Evolutionary conservation across 148 eudicot genomes (phyloP), one percentile per base, ranked within the genome.

Genomic region (Chenopodium suecicum): DNA sequence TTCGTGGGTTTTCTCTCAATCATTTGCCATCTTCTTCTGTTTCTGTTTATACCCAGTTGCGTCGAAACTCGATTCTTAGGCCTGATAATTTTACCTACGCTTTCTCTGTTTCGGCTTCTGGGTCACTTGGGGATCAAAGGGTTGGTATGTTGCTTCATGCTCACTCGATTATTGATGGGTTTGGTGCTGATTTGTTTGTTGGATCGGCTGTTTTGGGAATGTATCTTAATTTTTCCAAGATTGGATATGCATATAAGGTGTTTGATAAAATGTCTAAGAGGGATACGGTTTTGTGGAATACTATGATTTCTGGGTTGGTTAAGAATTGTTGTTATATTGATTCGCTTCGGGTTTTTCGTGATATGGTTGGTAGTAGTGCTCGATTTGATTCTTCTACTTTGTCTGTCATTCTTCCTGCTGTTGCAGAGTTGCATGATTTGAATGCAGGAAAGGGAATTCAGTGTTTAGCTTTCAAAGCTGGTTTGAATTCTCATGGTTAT

Each of bases 221-320:
- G 91, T 94, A 90, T 27, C 78, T 89, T 17, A 83, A 69, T 31
- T 88, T 85, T 78, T 82, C 82, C 17, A 83, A 64, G 64, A 82
- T 86, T 31, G 85, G 77, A 12, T 67, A 52, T 58, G 95, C 98
- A 7, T 74, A 79, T 17, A 90, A 88, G 78, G 86, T 94, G 95
- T 94, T 93, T 46, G 97, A 88, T 83, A 74, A 37, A 88, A 89
- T 91, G 78, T 67, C 88, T 80, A 72, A 90, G 8, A 85, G 83
- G 37, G 98, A 95, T 83, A 82, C 93, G 12, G 93, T 91, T 83
- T 77, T 91, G 82, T 93, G 98, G 93, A 95, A 93, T 66, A 90
- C 95, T 2, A 84, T 94, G 89, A 58, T 92, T 48, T 92, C 97
- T 75, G 95, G 95, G 78, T 80, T 90, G 76, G 91, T 88, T 62